Percentiles rank a stretch among this genome's conserved stretches.
phyloP scores from a whole-genome alignment of 371 early-diverging fungal genomes.

The Rhizopus arrhizus region DNA sequence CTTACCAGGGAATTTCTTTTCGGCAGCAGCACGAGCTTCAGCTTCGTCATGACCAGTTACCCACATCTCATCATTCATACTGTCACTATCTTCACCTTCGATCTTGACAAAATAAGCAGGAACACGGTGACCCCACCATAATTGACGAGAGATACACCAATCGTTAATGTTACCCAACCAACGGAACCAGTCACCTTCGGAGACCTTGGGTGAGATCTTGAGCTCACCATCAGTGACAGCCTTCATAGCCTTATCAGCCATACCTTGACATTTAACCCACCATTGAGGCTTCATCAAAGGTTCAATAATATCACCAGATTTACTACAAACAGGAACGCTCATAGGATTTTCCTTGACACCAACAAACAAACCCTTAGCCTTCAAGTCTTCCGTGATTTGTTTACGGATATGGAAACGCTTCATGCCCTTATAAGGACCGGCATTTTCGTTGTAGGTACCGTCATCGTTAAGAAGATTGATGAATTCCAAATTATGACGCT shows the following conservation, averaged over 20 bases:
- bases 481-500: slow-evolving; percentile 91
- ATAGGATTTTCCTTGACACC: slow-evolving; percentile 91
- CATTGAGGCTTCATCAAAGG: slow-evolving; percentile 99
- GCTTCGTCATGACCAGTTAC: slow-evolving; percentile 84
- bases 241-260: slow-evolving; percentile 88
- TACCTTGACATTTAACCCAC: slow-evolving; percentile 95
- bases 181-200: slow-evolving; percentile 94
- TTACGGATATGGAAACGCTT: slow-evolving; percentile 97
- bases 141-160: slow-evolving; percentile 98
- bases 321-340: slow-evolving; percentile 91
- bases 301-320: slow-evolving; percentile 97
- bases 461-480: slow-evolving; percentile 97
- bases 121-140: slow-evolving; percentile 99
- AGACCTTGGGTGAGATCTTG: slow-evolving; percentile 87
- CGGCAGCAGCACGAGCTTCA: slow-evolving; percentile 80
- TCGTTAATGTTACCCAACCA: slow-evolving; percentile 96
- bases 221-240: slow-evolving; percentile 88
- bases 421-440: slow-evolving; percentile 86
- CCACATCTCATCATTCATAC: slow-evolving; percentile 78
- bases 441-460: slow-evolving; percentile 91
- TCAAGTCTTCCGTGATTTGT: slow-evolving; percentile 85
- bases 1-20: slow-evolving; percentile 71
- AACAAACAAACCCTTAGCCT: slow-evolving; percentile 87
- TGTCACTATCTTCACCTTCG: slow-evolving; percentile 65
- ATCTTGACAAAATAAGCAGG: slow-evolving; percentile 96